Evolutionary conservation across 345 rosid species (phyloP), one percentile per base, ranked within the genome.

Genomic region (Raphanus raphanistrum): DNA sequence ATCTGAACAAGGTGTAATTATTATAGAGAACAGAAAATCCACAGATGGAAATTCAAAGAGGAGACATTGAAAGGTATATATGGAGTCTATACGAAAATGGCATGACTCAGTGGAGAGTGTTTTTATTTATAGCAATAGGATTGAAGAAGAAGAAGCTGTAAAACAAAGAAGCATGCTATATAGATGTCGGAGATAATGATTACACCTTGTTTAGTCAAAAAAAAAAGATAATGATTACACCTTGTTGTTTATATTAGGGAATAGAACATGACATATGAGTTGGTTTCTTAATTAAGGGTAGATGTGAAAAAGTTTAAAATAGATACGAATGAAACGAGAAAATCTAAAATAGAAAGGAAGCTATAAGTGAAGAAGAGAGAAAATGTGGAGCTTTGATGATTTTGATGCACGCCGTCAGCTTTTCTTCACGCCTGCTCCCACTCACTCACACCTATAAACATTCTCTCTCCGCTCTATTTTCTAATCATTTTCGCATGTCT

Each of bases 351-450:
- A 55, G 67, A 57, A 70, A 80, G 38, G 32, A 58, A 31, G 2
- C 26, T 70, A 80, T 17, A 75, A 10, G 66, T 36, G 60, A 75
- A 66, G 71, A 75, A 68, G 75, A 68, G 54, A 35, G 73, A 41
- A 63, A 83, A 80, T 84, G 86, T 79, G 90, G 91, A 85, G 88
- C 76, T 84, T 86, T 84, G 87, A 89, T 90, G 88, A 87, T 87
- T 88, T 82, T 84, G 86, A 80, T 84, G 96, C 98, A 94, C 93
- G 97, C 98, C 93, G 92, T 91, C 96, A 92, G 97, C 96, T 90
- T 93, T 91, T 75, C 74, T 63, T 67, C 71, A 80, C 83, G 83
- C 83, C 79, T 80, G 83, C 83, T 75, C 72, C 83, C 83, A 80
- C 83, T 75, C 83, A 80, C 83, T 69, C 79, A 80, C 83, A 75